A percentile compares a stretch with the other conserved stretches of the same genome.
Evolutionary conservation across 2,329 filamentous ascomycete genomes (phyloP).

Genomic region (Capronia coronata): DNA sequence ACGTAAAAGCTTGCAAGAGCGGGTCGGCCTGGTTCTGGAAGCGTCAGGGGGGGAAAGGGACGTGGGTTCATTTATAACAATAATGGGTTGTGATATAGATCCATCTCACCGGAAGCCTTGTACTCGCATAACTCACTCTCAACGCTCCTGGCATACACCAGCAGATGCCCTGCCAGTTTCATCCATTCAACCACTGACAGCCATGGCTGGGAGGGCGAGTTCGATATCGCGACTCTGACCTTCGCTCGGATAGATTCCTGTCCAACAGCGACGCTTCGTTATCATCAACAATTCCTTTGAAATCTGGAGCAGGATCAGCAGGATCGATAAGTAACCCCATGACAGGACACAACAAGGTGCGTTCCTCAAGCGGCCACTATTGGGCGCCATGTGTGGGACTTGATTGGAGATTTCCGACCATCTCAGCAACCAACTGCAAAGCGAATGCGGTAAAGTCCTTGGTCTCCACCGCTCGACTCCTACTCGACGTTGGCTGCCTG

Average conservation of each 20-base stretch:
- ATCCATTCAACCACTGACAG: not conserved
- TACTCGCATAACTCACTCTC: not conserved
- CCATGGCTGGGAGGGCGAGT: not conserved
- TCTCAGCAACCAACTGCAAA: too few species aligned
- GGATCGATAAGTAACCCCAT: not conserved
- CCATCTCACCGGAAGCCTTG: not conserved
- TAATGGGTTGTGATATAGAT: too few species aligned
- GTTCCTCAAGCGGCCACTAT: too few species aligned
- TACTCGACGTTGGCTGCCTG: too few species aligned
- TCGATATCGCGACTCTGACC: not conserved
- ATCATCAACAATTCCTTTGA: not conserved
- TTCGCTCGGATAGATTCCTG: constrained; percentile 5
- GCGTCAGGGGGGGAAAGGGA: not conserved
- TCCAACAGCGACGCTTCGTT: not conserved
- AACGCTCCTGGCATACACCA: not conserved
- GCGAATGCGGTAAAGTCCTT: too few species aligned
- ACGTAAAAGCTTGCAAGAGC: not conserved
- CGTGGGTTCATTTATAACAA: not conserved
- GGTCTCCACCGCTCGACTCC: too few species aligned
- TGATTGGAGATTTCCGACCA: too few species aligned
- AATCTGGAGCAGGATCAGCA: not conserved
- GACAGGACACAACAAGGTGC: too few species aligned
- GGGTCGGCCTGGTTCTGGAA: too few species aligned
- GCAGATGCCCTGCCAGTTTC: not conserved
- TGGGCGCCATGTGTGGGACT: too few species aligned